Conservation (phyloP, 208 protist genomes). For the Acanthamoeba lenticulata region DNA sequence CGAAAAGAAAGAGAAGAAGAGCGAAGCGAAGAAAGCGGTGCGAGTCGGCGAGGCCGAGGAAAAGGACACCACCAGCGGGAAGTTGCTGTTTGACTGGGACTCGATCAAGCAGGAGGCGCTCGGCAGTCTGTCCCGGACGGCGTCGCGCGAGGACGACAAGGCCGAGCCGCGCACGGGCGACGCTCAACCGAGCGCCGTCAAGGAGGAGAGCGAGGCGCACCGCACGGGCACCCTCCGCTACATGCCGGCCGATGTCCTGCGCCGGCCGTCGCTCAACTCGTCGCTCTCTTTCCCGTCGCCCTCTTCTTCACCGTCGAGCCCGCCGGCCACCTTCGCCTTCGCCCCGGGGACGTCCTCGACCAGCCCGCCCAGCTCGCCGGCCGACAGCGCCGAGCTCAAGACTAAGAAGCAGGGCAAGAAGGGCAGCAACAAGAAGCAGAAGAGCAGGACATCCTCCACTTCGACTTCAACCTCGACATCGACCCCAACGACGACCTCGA, state of each 20-base stretch:
- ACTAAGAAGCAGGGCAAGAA: too few relatives aligned
- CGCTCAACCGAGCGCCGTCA: too few relatives aligned
- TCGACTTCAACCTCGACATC: neutral
- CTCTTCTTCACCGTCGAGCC: neutral
- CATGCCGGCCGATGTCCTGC: neutral
- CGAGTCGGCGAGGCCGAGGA: neutral
- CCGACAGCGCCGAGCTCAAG: too few relatives aligned
- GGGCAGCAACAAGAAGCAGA: neutral
- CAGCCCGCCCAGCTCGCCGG: neutral
- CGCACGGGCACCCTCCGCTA: neutral
- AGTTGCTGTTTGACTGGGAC: neutral
- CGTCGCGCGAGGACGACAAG: neutral
- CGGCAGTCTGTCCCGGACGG: neutral
- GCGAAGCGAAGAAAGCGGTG: neutral
- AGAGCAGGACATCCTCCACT: neutral
- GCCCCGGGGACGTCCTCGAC: too few relatives aligned
- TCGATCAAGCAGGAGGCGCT: neutral
- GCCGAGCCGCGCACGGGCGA: neutral
- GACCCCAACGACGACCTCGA: neutral
- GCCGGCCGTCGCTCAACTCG: neutral
- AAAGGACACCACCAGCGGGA: neutral
- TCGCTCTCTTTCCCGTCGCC: neutral
- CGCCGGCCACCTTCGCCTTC: neutral
- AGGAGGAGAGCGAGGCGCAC: neutral
- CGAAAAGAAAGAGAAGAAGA: too few relatives aligned